Evolutionary conservation across 1,284 basidiomycete species (phyloP).

Genomic region (Ceratobasidium sp.): DNA sequence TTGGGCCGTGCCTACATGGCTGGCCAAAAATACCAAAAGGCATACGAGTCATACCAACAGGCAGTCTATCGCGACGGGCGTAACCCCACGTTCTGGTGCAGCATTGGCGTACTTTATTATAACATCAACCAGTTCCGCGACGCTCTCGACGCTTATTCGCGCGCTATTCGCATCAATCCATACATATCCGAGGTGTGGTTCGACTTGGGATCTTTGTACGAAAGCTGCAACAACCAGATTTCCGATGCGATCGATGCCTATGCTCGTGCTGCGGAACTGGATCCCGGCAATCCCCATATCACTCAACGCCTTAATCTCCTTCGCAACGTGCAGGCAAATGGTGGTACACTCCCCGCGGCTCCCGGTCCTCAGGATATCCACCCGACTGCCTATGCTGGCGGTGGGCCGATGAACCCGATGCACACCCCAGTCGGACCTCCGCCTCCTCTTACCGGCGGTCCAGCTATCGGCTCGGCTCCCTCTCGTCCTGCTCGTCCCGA

Average conservation of each 20-base stretch:
- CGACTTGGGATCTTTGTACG: conserved; percentile 94
- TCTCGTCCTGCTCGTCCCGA: conserved; percentile 28
- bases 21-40: conserved; percentile 99
- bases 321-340: conserved; percentile 80
- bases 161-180: conserved; percentile 97
- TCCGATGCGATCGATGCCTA: conserved; percentile 99
- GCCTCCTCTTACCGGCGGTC: conserved; percentile 30
- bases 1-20: conserved; percentile 98
- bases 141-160: conserved; percentile 96
- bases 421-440: conserved; percentile 31
- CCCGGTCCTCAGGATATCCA: conserved; percentile 94
- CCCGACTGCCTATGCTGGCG: conserved; percentile 78
- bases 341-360: conserved; percentile 74
- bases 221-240: conserved; percentile 99
- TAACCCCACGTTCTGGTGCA: conserved; percentile 99
- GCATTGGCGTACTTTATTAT: conserved; percentile 98
- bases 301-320: conserved; percentile 77
- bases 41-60: conserved; percentile 99
- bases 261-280: conserved; percentile 86
- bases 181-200: conserved; percentile 99
- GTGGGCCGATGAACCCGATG: conserved; percentile 43
- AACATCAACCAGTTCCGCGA: conserved; percentile 99
- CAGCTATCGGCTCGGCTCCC: conserved; percentile 11
- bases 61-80: conserved; percentile 98
- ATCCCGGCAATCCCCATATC: conserved; percentile 79